phyloP scores from a whole-genome alignment of 352 stramenopile genomes.

The Globisporangium cystogenes region DNA sequence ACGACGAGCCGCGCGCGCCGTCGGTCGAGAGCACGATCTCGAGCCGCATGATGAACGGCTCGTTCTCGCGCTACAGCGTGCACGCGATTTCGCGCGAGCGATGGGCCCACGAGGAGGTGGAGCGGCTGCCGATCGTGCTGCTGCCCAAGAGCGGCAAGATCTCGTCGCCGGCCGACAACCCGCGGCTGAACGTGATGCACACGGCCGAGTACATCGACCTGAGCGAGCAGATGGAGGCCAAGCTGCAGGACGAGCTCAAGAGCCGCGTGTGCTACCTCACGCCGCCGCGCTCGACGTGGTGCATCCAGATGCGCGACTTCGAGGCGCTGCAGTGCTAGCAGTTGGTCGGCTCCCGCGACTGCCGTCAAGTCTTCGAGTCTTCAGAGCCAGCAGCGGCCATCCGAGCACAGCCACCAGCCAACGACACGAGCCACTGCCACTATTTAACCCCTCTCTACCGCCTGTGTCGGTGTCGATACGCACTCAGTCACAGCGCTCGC shows the following conservation, averaged over 20 bases:
- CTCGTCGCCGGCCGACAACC: constrained; percentile 67
- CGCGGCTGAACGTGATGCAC: constrained; percentile 65
- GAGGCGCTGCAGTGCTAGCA: constrained; percentile 49
- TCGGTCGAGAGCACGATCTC: constrained; percentile 80
- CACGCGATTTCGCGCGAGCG: constrained; percentile 69
- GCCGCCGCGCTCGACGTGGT: constrained; percentile 72
- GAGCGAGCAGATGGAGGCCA: constrained; percentile 50
- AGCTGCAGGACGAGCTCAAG: constrained; percentile 26
- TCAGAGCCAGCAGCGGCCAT: too few species aligned
- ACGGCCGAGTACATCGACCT: constrained; percentile 64
- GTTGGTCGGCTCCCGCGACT: not conserved
- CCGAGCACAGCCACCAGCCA: too few species aligned
- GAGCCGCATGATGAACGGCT: constrained; percentile 77
- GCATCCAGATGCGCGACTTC: constrained; percentile 80
- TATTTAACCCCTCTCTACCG: too few species aligned
- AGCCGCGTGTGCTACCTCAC: constrained; percentile 50
- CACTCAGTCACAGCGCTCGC: too few species aligned
- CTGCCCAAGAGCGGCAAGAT: constrained; percentile 58
- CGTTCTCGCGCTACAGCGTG: constrained; percentile 69
- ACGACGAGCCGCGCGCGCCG: constrained; percentile 40
- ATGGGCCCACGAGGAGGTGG: constrained; percentile 60
- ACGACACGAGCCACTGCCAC: too few species aligned
- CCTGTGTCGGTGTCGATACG: too few species aligned
- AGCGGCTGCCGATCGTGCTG: constrained; percentile 69
- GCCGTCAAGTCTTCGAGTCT: too few species aligned